phyloP scores from a whole-genome alignment of 495 filamentous ascomycete species.

The Trichocladium antarcticum region DNA sequence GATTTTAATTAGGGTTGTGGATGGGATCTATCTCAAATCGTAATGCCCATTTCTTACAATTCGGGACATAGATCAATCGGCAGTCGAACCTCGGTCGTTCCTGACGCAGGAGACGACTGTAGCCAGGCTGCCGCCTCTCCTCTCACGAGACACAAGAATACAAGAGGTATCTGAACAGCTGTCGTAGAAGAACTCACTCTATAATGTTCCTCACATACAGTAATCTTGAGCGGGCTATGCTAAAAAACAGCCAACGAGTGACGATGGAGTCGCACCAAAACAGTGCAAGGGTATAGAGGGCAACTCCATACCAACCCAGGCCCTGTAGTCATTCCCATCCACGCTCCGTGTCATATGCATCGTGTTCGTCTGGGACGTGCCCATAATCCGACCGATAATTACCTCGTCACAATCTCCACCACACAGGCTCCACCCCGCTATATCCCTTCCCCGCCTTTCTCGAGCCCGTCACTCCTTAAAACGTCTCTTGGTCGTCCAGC shows the following conservation, averaged over 20 bases:
- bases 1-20: too few species aligned
- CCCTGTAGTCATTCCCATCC: conserved; percentile 11
- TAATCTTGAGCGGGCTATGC: conserved; percentile 15
- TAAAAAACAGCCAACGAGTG: conserved; percentile 17
- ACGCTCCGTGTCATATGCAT: conserved; percentile 14
- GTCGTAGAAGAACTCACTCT: too few species aligned
- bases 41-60: too few species aligned
- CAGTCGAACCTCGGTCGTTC: too few species aligned
- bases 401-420: conserved; percentile 4
- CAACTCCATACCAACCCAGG: conserved; percentile 12
- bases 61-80: too few species aligned
- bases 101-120: too few species aligned
- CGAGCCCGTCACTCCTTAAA: conserved; percentile 39
- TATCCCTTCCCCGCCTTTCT: background rate
- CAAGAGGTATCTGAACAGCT: too few species aligned
- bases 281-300: conserved; percentile 22
- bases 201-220: conserved; percentile 12
- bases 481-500: conserved; percentile 64
- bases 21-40: too few species aligned
- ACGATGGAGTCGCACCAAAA: conserved; percentile 11
- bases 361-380: conserved; percentile 1
- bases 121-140: too few species aligned
- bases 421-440: too few species aligned
- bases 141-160: too few species aligned
- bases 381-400: conserved; percentile 6